A percentile compares a stretch with the other conserved stretches of the same genome.
phyloP scores from a whole-genome alignment of 2,329 filamentous ascomycete genomes.

The Fusarium sulawesiense region DNA sequence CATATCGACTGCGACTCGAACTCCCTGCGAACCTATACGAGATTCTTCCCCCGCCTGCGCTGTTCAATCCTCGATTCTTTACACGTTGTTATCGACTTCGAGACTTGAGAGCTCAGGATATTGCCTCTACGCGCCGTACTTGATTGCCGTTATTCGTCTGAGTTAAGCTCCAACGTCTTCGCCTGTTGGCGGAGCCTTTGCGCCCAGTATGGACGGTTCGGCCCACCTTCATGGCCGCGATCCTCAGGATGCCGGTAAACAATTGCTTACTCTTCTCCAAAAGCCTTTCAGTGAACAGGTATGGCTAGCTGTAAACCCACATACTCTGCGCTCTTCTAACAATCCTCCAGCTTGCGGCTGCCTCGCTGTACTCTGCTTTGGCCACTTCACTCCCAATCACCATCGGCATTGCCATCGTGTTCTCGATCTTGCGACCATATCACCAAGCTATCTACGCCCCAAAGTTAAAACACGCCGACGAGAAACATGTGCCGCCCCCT shows the following conservation, averaged over 20 bases:
- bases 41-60: not conserved
- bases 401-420: slow-evolving; percentile 77
- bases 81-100: slow-evolving; percentile 6
- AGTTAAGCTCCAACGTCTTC: slow-evolving; percentile 34
- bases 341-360: slow-evolving; percentile 40
- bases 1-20: slow-evolving; percentile 10
- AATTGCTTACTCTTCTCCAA: slow-evolving; percentile 62
- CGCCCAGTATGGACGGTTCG: slow-evolving; percentile 41
- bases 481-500: slow-evolving; percentile 87
- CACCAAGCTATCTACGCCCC: slow-evolving; percentile 95
- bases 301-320: slow-evolving; percentile 16
- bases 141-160: not conserved
- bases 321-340: slow-evolving; percentile 12
- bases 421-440: slow-evolving; percentile 90
- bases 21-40: slow-evolving; percentile 35
- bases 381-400: slow-evolving; percentile 83
- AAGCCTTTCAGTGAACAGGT: slow-evolving; percentile 64
- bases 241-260: slow-evolving; percentile 51
- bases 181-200: slow-evolving; percentile 43
- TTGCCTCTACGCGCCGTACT: not conserved
- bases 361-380: slow-evolving; percentile 80
- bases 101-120: not conserved
- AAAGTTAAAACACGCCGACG: slow-evolving; percentile 90
- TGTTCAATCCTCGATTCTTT: slow-evolving; percentile 10
- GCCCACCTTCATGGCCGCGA: slow-evolving; percentile 20